Conservation (phyloP, 1,284 basidiomycete genomes). For the Pseudozyma hubeiensis region DNA sequence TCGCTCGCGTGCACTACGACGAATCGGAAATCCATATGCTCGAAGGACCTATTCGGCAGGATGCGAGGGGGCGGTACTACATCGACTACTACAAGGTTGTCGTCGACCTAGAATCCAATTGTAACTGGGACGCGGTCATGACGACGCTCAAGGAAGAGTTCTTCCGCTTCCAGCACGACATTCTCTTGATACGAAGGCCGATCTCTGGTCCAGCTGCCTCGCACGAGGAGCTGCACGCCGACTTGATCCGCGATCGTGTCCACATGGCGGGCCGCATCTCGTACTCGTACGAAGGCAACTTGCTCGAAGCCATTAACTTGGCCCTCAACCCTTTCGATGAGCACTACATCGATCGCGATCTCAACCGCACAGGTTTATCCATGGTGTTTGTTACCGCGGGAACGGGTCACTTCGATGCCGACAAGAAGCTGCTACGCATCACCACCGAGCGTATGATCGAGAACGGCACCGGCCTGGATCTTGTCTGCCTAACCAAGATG, state of each 20-base stretch:
- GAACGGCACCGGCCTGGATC: constrained; percentile 89
- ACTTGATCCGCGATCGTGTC: constrained; percentile 57
- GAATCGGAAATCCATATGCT: constrained; percentile 69
- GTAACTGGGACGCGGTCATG: constrained; percentile 87
- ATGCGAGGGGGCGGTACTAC: constrained; percentile 81
- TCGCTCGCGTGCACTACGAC: constrained; percentile 93
- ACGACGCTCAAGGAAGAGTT: constrained; percentile 82
- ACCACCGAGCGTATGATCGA: constrained; percentile 96
- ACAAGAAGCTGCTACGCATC: constrained; percentile 86
- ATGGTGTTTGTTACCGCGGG: constrained; percentile 91
- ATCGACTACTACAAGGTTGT: constrained; percentile 89
- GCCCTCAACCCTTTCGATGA: constrained; percentile 92
- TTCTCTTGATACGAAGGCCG: constrained; percentile 59
- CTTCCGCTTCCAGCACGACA: constrained; percentile 68
- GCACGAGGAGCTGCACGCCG: constrained; percentile 55
- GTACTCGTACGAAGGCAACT: constrained; percentile 91
- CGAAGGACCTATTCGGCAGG: constrained; percentile 75
- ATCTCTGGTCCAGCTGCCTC: constrained; percentile 53
- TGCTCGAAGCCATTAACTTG: constrained; percentile 93
- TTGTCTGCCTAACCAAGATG: constrained; percentile 90
- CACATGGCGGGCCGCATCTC: constrained; percentile 76
- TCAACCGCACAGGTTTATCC: constrained; percentile 88
- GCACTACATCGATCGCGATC: constrained; percentile 94
- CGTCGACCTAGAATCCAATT: constrained; percentile 87
- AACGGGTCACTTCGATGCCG: constrained; percentile 91